Conservation (phyloP, 83 land plant species). For the Diphasiastrum complanatum region DNA sequence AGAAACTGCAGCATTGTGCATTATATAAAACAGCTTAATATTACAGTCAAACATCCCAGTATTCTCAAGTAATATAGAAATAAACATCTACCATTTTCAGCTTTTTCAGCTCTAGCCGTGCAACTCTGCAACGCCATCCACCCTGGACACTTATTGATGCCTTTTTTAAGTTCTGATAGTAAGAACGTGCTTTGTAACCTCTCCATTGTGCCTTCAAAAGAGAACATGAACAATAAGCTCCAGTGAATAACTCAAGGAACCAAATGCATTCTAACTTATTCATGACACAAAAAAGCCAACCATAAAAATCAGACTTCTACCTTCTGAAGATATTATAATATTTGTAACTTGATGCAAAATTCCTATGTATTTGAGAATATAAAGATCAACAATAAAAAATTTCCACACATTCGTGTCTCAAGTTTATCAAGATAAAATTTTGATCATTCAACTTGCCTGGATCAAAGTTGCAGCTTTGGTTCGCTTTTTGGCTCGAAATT, state of each 20-base stretch:
- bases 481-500: conserved; percentile 43
- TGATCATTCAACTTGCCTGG: conserved; percentile 41
- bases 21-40: too few relatives aligned
- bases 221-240: too few relatives aligned
- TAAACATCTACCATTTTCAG: conserved; percentile 51
- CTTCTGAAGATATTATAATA: too few relatives aligned
- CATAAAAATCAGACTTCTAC: neutral
- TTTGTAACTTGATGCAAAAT: too few relatives aligned
- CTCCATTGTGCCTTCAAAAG: conserved; percentile 67
- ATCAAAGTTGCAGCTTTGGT: conserved; percentile 58
- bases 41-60: too few relatives aligned
- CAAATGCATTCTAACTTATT: neutral
- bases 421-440: too few relatives aligned
- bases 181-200: conserved; percentile 25
- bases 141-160: conserved; percentile 53
- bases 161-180: conserved; percentile 44
- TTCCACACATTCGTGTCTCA: too few relatives aligned
- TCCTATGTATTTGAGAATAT: too few relatives aligned
- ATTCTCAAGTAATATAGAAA: neutral
- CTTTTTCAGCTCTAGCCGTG: conserved; percentile 57
- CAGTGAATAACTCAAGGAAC: too few relatives aligned
- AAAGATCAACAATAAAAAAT: too few relatives aligned
- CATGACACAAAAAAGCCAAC: neutral
- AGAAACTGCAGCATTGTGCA: too few relatives aligned
- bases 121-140: conserved; percentile 66